Conservation (phyloP, 192 early-diverging fungal species). For the Coemansia sp. region DNA sequence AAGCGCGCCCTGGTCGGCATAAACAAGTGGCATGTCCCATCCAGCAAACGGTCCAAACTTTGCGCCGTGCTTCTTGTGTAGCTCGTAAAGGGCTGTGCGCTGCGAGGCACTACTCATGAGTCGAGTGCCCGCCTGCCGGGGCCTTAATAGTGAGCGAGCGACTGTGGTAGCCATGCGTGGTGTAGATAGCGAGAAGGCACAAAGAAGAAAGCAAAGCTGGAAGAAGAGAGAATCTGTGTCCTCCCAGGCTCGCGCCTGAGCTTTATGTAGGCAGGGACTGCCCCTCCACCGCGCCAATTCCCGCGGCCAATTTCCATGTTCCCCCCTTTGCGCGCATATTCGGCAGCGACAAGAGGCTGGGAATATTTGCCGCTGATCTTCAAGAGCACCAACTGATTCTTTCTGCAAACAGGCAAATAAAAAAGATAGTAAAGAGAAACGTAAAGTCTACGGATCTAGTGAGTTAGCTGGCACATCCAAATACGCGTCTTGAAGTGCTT, state of each 20-base stretch:
- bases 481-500: constrained; percentile 98
- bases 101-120: constrained; percentile 54
- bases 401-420: neutral
- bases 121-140: constrained; percentile 10
- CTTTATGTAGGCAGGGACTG: neutral
- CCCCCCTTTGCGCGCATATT: constrained; percentile 5
- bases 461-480: constrained; percentile 74
- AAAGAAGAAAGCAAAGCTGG: neutral
- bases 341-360: neutral
- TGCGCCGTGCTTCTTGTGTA: constrained; percentile 87
- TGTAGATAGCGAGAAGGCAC: neutral
- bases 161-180: neutral
- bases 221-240: neutral
- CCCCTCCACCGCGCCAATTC: neutral
- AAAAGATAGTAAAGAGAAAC: neutral
- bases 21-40: constrained; percentile 95
- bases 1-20: constrained; percentile 77
- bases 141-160: constrained; percentile 7
- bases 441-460: constrained; percentile 15
- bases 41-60: constrained; percentile 99
- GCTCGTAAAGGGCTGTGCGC: constrained; percentile 86
- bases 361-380: neutral
- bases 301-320: neutral
- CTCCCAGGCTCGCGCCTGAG: neutral
- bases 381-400: neutral